phyloP scores from a whole-genome alignment of 2,329 filamentous ascomycete genomes.

The Trichoderma gracile region DNA sequence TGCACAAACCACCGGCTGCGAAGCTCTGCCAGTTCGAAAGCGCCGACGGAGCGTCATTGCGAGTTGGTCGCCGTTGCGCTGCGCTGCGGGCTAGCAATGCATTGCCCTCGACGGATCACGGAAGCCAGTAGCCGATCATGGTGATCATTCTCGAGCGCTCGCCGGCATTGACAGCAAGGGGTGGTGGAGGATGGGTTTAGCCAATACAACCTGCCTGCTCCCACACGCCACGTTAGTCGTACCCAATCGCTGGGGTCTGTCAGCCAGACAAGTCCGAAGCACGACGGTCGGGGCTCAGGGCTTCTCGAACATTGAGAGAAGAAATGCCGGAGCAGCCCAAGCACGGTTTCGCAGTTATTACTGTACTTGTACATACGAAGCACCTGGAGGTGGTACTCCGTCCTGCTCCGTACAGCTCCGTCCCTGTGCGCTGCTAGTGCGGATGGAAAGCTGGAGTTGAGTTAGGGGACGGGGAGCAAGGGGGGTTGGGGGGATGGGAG shows the following conservation, averaged over 20 bases:
- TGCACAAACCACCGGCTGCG: too few relatives aligned
- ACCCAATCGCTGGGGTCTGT: not conserved
- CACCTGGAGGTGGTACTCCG: not conserved
- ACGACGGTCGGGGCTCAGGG: not conserved
- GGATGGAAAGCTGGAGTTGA: slow-evolving; percentile 21
- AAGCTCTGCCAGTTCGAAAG: not conserved
- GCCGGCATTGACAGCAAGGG: slow-evolving; percentile 21
- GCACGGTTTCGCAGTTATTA: not conserved
- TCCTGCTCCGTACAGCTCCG: not conserved
- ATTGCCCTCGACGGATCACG: slow-evolving; percentile 23
- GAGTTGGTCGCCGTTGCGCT: too few relatives aligned
- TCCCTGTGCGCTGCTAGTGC: slow-evolving; percentile 7
- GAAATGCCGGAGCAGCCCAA: slow-evolving; percentile 12
- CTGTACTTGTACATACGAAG: not conserved
- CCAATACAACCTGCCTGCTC: not conserved
- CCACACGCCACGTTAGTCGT: slow-evolving; percentile 6
- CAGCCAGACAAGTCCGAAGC: not conserved
- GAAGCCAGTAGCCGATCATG: slow-evolving; percentile 27
- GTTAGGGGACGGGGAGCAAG: not conserved
- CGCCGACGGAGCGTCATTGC: not conserved
- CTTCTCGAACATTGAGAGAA: slow-evolving; percentile 27
- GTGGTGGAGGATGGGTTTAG: slow-evolving; percentile 7
- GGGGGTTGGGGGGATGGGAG: not conserved
- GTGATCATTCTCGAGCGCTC: slow-evolving; percentile 17
- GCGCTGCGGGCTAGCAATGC: not conserved